A percentile compares a stretch with the other conserved stretches of the same genome.
Conservation (phyloP, 352 stramenopile species). For the Phytopythium vexans region DNA sequence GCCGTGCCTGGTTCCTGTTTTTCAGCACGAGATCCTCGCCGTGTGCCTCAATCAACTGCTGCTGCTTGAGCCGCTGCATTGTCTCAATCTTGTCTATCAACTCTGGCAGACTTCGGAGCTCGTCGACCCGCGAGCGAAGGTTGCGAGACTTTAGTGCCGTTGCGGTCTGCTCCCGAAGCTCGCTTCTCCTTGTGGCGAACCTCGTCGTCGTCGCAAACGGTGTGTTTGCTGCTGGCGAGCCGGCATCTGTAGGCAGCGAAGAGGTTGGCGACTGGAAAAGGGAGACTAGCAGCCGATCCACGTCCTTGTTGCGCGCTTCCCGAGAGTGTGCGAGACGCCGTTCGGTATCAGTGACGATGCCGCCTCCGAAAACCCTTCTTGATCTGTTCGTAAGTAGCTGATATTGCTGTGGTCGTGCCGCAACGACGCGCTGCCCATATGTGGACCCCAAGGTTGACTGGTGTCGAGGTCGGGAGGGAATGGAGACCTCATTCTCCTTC, state of each 20-base stretch:
- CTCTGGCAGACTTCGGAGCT: slow-evolving; percentile 49
- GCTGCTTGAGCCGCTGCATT: slow-evolving; percentile 27
- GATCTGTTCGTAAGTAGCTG: background rate
- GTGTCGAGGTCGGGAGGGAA: slow-evolving; percentile 18
- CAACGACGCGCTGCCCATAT: slow-evolving; percentile 35
- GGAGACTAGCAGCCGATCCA: slow-evolving; percentile 36
- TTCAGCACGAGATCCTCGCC: slow-evolving; percentile 46
- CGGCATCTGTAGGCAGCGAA: slow-evolving; percentile 4
- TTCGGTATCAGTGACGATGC: slow-evolving; percentile 23
- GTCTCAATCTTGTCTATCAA: slow-evolving; percentile 47
- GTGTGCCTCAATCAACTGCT: slow-evolving; percentile 35
- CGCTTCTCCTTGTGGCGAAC: slow-evolving; percentile 41
- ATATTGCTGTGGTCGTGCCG: slow-evolving; percentile 11
- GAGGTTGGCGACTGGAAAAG: slow-evolving; percentile 24
- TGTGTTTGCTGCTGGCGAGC: slow-evolving; percentile 2
- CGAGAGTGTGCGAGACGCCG: slow-evolving; percentile 21
- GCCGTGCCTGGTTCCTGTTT: slow-evolving; percentile 36
- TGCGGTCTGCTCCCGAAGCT: slow-evolving; percentile 47
- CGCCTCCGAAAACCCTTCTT: slow-evolving; percentile 9
- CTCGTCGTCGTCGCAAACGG: slow-evolving; percentile 4
- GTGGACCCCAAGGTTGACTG: slow-evolving; percentile 32
- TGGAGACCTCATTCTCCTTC: slow-evolving; percentile 1
- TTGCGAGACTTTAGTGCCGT: slow-evolving; percentile 49
- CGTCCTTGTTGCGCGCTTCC: slow-evolving; percentile 38
- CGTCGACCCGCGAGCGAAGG: slow-evolving; percentile 47